Percentiles rank a stretch among this genome's conserved stretches.
Conservation (phyloP, 2,329 filamentous ascomycete genomes). For the Phialemonium atrogriseum region DNA sequence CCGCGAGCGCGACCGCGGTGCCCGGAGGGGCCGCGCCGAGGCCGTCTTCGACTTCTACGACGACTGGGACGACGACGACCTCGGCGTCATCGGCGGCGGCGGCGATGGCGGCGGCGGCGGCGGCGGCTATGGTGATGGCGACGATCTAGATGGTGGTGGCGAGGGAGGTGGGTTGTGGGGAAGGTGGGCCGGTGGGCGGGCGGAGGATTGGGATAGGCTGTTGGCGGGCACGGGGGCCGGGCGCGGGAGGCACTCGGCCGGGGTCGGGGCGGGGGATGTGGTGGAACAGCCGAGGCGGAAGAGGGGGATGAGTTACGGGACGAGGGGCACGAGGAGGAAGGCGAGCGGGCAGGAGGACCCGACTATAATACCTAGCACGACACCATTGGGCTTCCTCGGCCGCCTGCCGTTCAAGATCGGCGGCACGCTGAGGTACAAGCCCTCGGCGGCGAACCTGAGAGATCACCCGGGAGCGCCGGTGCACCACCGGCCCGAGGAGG, state of each 20-base stretch:
- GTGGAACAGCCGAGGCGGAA: constrained; percentile 62
- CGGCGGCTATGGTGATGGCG: constrained; percentile 36
- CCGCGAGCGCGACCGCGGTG: constrained; percentile 51
- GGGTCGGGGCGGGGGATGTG: constrained; percentile 26
- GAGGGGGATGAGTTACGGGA: constrained; percentile 84
- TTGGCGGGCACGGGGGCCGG: constrained; percentile 47
- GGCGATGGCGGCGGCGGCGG: constrained; percentile 36
- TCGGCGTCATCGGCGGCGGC: constrained; percentile 25
- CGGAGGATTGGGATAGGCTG: constrained; percentile 78
- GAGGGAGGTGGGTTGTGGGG: constrained; percentile 56
- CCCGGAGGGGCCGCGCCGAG: constrained; percentile 56
- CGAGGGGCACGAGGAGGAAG: constrained; percentile 46
- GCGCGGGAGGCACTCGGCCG: constrained; percentile 19
- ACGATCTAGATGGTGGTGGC: constrained; percentile 24
- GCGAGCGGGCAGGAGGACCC: constrained; percentile 57
- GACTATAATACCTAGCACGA: constrained; percentile 83
- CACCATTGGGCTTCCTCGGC: constrained; percentile 76
- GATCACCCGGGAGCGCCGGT: constrained; percentile 62
- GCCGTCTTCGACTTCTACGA: constrained; percentile 96
- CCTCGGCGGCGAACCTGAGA: constrained; percentile 81
- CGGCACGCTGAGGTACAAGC: constrained; percentile 76
- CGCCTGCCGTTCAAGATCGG: constrained; percentile 80
- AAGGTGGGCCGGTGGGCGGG: constrained; percentile 55
- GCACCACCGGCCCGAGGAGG: constrained; percentile 34
- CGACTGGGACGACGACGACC: constrained; percentile 69